phyloP scores from a whole-genome alignment of 306 rosid species.

The Cucumis hystrix region DNA sequence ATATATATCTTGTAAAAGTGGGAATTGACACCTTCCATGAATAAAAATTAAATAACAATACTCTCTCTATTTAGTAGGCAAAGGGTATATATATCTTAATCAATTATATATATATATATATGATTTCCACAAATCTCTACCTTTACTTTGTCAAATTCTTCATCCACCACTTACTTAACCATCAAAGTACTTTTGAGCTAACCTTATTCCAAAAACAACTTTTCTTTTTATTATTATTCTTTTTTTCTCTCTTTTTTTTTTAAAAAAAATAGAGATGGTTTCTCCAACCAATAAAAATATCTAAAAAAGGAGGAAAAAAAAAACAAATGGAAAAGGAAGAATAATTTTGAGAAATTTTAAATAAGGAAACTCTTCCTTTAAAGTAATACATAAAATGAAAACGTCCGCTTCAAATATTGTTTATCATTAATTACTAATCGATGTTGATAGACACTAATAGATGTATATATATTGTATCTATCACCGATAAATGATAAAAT shows the following conservation, averaged over 20 bases:
- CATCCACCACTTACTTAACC: not conserved
- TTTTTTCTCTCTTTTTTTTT: not conserved
- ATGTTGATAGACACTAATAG: no score
- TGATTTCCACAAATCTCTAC: not conserved
- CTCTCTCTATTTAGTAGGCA: not conserved
- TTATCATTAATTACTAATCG: no score
- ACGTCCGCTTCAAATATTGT: not conserved
- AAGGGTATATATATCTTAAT: not conserved
- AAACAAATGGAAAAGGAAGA: not conserved
- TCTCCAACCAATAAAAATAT: no score
- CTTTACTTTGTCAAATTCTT: not conserved
- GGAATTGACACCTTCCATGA: not conserved
- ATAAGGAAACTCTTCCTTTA: not conserved
- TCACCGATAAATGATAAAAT: no score
- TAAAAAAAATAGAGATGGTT: no score
- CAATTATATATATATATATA: not conserved
- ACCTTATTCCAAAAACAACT: not conserved
- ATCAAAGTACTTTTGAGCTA: not conserved
- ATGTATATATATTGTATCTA: no score
- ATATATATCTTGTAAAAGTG: not conserved
- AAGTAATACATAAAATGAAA: not conserved
- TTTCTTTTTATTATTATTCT: not conserved
- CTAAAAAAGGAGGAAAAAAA: no score
- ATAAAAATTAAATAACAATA: not conserved
- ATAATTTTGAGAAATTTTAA: not conserved